Evolutionary conservation across 2,329 filamentous ascomycete species (phyloP).

Genomic region (Thielaviopsis euricoi): DNA sequence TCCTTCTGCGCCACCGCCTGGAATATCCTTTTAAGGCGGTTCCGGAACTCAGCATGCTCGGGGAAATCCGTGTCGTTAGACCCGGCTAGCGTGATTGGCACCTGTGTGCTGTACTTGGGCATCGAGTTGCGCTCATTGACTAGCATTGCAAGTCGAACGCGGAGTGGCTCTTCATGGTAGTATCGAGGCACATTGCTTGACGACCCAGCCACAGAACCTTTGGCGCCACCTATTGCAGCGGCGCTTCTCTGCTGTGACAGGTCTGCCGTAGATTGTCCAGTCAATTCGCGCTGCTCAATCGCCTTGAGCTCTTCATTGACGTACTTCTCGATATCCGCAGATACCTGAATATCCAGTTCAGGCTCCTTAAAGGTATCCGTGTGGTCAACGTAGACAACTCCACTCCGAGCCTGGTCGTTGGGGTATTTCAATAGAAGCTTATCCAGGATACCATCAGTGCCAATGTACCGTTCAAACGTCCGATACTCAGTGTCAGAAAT

Average conservation of each 20-base stretch:
- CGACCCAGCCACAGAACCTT: background rate
- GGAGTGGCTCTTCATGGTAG: slow-evolving; percentile 1
- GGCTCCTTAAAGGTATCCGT: slow-evolving; percentile 9
- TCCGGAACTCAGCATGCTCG: background rate
- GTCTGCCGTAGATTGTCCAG: background rate
- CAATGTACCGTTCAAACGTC: slow-evolving; percentile 5
- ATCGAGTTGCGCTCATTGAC: slow-evolving; percentile 2
- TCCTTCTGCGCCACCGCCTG: background rate
- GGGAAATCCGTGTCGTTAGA: background rate
- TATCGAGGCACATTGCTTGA: background rate
- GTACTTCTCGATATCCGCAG: slow-evolving; percentile 1
- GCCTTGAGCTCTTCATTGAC: background rate
- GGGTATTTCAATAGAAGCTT: slow-evolving; percentile 26
- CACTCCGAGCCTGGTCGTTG: background rate
- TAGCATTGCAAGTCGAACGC: background rate
- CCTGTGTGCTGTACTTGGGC: background rate
- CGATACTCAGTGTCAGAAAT: background rate
- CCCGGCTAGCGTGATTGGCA: background rate
- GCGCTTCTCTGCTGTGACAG: background rate
- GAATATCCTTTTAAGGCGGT: background rate
- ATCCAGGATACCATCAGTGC: slow-evolving; percentile 17
- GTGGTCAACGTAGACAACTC: slow-evolving; percentile 8
- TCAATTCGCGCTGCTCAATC: background rate
- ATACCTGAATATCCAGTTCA: slow-evolving; percentile 4
- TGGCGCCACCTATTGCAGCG: background rate